Evolutionary conservation across 129 eudicot genomes (phyloP).

Genomic region (Kitagawia praeruptora): DNA sequence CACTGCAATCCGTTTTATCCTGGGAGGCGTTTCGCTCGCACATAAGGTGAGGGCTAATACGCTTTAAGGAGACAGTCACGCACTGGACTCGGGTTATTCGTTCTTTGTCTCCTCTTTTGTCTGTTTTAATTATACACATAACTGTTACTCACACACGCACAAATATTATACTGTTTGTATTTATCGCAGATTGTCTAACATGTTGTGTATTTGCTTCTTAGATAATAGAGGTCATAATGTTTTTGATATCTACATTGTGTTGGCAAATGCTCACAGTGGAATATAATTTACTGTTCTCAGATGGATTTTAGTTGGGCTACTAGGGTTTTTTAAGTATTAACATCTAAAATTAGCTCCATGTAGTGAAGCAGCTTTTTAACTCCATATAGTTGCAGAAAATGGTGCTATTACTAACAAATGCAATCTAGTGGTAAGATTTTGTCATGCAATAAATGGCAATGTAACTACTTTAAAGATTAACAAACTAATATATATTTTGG

Average conservation of each 20-base stretch:
- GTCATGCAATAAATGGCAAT: background rate
- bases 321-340: background rate
- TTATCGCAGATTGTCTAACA: no score
- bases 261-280: background rate
- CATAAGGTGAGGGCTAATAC: no score
- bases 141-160: no score
- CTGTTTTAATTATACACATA: no score
- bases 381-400: background rate
- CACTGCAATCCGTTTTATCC: no score
- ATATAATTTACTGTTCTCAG: background rate
- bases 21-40: no score
- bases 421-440: no score
- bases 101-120: no score
- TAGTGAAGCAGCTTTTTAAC: background rate
- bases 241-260: background rate
- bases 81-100: no score
- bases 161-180: no score
- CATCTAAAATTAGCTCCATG: background rate
- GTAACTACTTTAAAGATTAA: background rate
- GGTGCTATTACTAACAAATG: no score
- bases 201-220: background rate
- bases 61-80: no score
- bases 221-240: background rate
- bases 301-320: background rate
- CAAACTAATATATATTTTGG: background rate